Evolutionary conservation across 768 basidiomycete species (phyloP), one percentile per base, ranked within the genome.

Genomic region (Trametes meyenii): DNA sequence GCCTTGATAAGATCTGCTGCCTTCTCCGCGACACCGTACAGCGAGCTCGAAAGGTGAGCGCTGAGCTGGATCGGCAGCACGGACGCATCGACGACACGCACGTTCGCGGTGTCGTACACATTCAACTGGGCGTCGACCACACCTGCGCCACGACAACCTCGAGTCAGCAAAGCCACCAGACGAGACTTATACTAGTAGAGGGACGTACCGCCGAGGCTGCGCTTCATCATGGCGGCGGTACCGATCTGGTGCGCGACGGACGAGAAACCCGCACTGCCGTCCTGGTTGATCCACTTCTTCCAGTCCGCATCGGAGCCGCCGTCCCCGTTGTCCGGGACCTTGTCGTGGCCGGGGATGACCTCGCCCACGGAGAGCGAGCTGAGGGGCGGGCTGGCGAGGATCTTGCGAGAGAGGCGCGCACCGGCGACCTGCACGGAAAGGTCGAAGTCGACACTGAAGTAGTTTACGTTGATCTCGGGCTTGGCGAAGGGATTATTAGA

Each of bases 11-110:
- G 29, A 35, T 72, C 74, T 17, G 72, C 70, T 2, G 73, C 73
- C 48, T 72, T 70, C 60, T 75, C 74, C 12, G 69, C 74, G 2
- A 74, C 56, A 14, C 67, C 67, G 50, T 71, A 72, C n/a, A 67
- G 67, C 57, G 83, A 81, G 13, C 79, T 75, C 35, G 75, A 75
- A 55, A 82, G 58, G 63, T 82, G 82, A 2, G 79, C 79, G n/a
- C 79, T 76, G 40, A 82, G 71, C 55, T 79, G 73, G 24, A 85
- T 71, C 1, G 85, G 84, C 70, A 83, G 79, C 19, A 87, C 77
- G 0, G 81, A 83, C 13, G 83, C 75, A 65, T 85, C 84, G 17
- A 78, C 78, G 35, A 87, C 84, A 61, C 86, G 77, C 36, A 86
- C 69, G 69, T 86, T 86, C 36, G 74, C 68, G 19, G 75, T 66